Percentiles rank a stretch among this genome's conserved stretches.
phyloP scores from a whole-genome alignment of 345 rosid species.

The Lepidium sativum region DNA sequence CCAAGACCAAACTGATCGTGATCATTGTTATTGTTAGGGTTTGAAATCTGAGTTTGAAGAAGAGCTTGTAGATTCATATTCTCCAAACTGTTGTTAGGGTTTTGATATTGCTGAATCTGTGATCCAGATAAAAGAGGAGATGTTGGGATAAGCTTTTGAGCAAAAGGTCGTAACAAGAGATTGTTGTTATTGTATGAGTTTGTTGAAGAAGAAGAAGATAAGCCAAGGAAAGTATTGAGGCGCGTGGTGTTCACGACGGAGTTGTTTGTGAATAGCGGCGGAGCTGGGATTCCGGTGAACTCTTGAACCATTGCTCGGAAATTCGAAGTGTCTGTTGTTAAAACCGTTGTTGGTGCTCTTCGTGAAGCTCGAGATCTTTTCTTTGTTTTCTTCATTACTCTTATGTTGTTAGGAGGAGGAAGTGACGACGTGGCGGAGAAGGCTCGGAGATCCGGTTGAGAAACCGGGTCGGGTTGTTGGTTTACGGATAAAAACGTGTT shows the following conservation, averaged over 20 bases:
- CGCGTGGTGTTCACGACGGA: conserved; percentile 48
- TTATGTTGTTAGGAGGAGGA: conserved; percentile 16
- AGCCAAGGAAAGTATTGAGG: conserved; percentile 55
- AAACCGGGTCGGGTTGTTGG: conserved; percentile 40
- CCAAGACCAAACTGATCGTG: conserved; percentile 33
- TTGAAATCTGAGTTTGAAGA: conserved; percentile 40
- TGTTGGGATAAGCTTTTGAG: conserved; percentile 37
- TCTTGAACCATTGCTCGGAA: conserved; percentile 99
- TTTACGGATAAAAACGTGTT: conserved; percentile 43
- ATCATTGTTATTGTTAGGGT: conserved; percentile 28
- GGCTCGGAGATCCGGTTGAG: conserved; percentile 43
- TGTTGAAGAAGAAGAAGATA: conserved; percentile 31
- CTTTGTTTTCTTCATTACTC: conserved; percentile 52
- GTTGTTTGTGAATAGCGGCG: conserved; percentile 57
- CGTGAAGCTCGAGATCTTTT: conserved; percentile 87
- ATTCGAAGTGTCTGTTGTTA: conserved; percentile 82
- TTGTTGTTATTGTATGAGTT: conserved; percentile 34
- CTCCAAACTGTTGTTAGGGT: conserved; percentile 25
- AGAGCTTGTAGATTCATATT: conserved; percentile 56
- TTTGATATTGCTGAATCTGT: conserved; percentile 24
- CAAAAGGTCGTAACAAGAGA: conserved; percentile 49
- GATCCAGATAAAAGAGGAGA: conserved; percentile 22
- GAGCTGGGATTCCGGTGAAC: conserved; percentile 90
- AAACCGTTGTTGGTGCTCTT: conserved; percentile 89
- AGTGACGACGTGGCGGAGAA: conserved; percentile 38